Conservation (phyloP, 345 rosid genomes). For the Odontarrhena argentea region DNA sequence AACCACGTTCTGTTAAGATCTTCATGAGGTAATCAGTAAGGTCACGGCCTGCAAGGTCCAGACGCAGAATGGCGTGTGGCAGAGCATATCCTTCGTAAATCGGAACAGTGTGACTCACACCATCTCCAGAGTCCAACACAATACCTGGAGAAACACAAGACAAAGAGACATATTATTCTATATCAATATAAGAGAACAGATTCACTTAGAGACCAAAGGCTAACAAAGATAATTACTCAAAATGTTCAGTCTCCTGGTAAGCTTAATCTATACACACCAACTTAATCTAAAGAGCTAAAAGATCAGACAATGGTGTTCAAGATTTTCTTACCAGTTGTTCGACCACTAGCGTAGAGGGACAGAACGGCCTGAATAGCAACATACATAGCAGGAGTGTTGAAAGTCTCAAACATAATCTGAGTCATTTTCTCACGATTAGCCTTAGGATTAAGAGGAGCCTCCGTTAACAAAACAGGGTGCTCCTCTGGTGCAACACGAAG, state of each 20-base stretch:
- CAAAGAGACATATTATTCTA: not conserved
- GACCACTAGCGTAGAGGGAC: conserved; percentile 60
- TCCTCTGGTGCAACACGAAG: conserved; percentile 60
- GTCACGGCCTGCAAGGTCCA: conserved; percentile 62
- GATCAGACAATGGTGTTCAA: not conserved
- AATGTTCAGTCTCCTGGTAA: not conserved
- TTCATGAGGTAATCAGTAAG: conserved; percentile 60
- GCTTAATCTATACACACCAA: not conserved
- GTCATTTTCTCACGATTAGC: conserved; percentile 63
- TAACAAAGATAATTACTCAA: not conserved
- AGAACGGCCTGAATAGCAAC: conserved; percentile 45
- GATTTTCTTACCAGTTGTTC: conserved; percentile 51
- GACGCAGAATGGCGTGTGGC: conserved; percentile 63
- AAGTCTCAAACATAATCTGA: too few relatives aligned
- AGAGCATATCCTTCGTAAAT: conserved; percentile 63
- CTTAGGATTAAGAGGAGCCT: conserved; percentile 58
- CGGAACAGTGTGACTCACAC: conserved; percentile 61
- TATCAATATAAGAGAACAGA: not conserved
- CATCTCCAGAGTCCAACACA: conserved; percentile 61
- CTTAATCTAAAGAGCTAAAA: not conserved
- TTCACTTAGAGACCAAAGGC: not conserved
- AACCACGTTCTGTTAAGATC: conserved; percentile 49
- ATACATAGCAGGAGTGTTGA: too few relatives aligned
- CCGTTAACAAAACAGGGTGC: conserved; percentile 58
- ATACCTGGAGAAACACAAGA: conserved; percentile 42